Base-by-base conservation (phyloP, 257 asterid species). In the Sherardia arvensis region DNA sequence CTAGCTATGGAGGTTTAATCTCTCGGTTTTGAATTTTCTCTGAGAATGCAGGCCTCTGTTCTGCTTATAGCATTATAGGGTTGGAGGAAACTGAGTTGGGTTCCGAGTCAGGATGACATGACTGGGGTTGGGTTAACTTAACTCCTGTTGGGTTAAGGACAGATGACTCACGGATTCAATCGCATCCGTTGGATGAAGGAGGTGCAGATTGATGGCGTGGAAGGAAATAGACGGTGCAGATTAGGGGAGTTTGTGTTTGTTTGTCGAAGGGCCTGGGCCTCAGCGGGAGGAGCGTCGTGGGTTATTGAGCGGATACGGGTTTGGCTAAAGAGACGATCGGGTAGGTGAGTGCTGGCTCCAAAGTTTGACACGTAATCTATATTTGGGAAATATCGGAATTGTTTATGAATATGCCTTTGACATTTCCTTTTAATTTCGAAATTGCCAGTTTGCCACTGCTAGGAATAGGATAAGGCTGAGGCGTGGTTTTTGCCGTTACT, bases 121-220 rank as follows among this genome's bases (percentile, higher is more conserved):
- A 64, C 67, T 71, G 20, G 74, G 80, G 78, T 79, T 79, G 79
- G 78, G 93, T 84, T 78, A 61, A 29, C 61, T 69, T 74, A 68
- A 87, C 87, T 71, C 64, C 34, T 74, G 83, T 48, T 73, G 85
- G 61, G 80, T 66, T 69, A 55, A 69, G 29, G 70, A 11, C 1
- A 60, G 72, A 33, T 28, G 62, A 27, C 72, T 69, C 73, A 68
- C 68, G 12, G 54, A 66, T 49, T 33, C 25, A 72, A 4, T 47
- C 0, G 1, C 11, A 36, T 9, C 83, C 87, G 91, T 77, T 40
- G 64, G 86, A 81, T 80, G 59, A 4, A 7, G 0, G 7, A 45
- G 36, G 7, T 4, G 10, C 6, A 87, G 95, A 91, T 86, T 65
- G 81, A 61, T 86, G 98, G 84, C 83, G 76, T 86, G 96, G 88